Conservation (phyloP, 805 yeast genomes). For the Saccharomycopsis vini region DNA sequence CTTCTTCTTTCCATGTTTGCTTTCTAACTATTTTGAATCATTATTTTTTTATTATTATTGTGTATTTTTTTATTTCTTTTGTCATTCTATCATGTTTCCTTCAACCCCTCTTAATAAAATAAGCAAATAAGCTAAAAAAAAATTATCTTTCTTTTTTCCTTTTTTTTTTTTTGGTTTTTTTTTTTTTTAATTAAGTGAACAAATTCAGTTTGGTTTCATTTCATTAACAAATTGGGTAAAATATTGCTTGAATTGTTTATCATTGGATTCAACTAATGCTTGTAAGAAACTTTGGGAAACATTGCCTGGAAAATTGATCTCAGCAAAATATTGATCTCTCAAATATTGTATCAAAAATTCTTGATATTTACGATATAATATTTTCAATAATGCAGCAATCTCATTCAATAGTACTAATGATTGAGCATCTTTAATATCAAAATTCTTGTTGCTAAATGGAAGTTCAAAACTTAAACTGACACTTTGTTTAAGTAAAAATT, state of each 20-base stretch:
- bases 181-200: not conserved
- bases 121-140: too few relatives aligned
- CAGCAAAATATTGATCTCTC: constrained; percentile 39
- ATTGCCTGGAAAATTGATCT: constrained; percentile 49
- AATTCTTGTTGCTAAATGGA: constrained; percentile 61
- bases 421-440: constrained; percentile 72
- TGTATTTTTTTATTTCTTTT: too few relatives aligned
- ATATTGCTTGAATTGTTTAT: constrained; percentile 63
- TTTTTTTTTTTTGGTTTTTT: too few relatives aligned
- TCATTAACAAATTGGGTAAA: constrained; percentile 40
- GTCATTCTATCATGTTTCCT: too few relatives aligned
- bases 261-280: constrained; percentile 45
- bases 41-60: too few relatives aligned
- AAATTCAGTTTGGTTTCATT: constrained; percentile 19
- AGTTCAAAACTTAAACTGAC: constrained; percentile 66
- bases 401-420: constrained; percentile 68
- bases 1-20: too few relatives aligned
- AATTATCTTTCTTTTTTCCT: too few relatives aligned
- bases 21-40: too few relatives aligned
- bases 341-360: constrained; percentile 44
- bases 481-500: constrained; percentile 56
- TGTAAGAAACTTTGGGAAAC: constrained; percentile 54
- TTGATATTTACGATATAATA: constrained; percentile 44
- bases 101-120: constrained; percentile 17
- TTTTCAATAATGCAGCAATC: constrained; percentile 57